Evolutionary conservation across 371 early-diverging fungal genomes (phyloP).

Genomic region (Circinella minor): DNA sequence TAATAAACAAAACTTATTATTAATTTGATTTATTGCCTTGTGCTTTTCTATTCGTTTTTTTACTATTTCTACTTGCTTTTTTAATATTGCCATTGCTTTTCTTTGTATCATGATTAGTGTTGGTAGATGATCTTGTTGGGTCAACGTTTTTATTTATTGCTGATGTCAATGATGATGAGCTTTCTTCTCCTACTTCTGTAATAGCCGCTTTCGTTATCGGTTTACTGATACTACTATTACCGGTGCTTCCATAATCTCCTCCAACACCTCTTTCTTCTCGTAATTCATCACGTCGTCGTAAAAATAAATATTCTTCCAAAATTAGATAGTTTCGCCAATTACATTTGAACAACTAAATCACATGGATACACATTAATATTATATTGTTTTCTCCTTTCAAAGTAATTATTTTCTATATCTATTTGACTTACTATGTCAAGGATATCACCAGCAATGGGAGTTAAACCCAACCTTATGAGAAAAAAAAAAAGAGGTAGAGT

Average conservation of each 20-base stretch:
- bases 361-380: too few relatives aligned
- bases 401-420: too few relatives aligned
- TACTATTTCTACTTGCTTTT: too few relatives aligned
- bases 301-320: conserved; percentile 48
- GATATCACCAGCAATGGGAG: conserved; percentile 55
- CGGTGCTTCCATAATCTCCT: conserved; percentile 17
- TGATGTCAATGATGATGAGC: neutral
- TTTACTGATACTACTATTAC: neutral
- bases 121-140: neutral
- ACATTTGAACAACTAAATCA: conserved; percentile 38
- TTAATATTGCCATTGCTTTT: too few relatives aligned
- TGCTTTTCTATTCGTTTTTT: too few relatives aligned
- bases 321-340: conserved; percentile 53
- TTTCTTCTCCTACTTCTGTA: neutral
- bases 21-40: too few relatives aligned
- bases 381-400: too few relatives aligned
- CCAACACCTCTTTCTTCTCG: conserved; percentile 31
- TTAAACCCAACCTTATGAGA: conserved; percentile 32
- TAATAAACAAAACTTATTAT: too few relatives aligned
- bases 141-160: neutral
- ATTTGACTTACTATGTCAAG: conserved; percentile 32
- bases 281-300: conserved; percentile 43
- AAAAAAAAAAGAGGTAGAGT: too few relatives aligned
- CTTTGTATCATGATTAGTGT: too few relatives aligned
- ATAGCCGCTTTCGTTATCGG: neutral